These are phyloP conservation scores for Lachnellula subtilissima DNA, from an alignment of 2,329 filamentous ascomycete species.

Conservation along the genomic window DNA sequence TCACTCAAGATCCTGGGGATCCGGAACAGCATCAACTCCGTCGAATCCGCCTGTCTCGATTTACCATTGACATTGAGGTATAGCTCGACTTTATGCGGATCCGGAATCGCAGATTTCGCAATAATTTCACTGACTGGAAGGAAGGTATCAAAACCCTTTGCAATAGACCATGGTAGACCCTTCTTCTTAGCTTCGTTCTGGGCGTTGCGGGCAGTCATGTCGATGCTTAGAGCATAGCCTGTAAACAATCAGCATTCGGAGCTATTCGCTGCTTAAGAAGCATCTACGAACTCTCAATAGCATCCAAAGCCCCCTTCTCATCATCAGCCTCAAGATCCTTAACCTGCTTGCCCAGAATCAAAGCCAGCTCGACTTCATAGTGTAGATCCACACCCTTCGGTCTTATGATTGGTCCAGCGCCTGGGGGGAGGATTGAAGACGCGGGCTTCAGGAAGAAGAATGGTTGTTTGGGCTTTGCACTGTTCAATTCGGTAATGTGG, in stretches of 20 bases:
- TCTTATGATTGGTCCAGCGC: slow-evolving; percentile 26
- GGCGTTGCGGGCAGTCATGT: slow-evolving; percentile 94
- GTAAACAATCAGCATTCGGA: slow-evolving; percentile 10
- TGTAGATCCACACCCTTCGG: slow-evolving; percentile 13
- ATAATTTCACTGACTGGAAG: slow-evolving; percentile 81
- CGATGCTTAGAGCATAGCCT: slow-evolving; percentile 88
- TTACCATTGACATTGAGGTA: slow-evolving; percentile 80
- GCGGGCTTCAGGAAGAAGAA: slow-evolving; percentile 99
- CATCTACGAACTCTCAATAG: slow-evolving; percentile 63
- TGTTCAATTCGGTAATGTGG: slow-evolving; percentile 90
- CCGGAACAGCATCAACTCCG: slow-evolving; percentile 88
- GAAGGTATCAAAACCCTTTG: slow-evolving; percentile 98
- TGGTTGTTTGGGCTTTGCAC: slow-evolving; percentile 80
- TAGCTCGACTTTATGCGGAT: slow-evolving; percentile 85
- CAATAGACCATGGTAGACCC: slow-evolving; percentile 91
- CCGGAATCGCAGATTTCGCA: slow-evolving; percentile 69
- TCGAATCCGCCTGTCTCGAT: slow-evolving; percentile 77
- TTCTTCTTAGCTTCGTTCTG: slow-evolving; percentile 97
- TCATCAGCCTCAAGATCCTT: slow-evolving; percentile 73
- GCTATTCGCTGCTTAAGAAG: not conserved
- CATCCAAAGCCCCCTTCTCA: slow-evolving; percentile 68
- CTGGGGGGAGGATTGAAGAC: slow-evolving; percentile 76
- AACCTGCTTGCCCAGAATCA: slow-evolving; percentile 79
- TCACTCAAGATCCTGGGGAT: slow-evolving; percentile 85
- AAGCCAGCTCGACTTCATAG: slow-evolving; percentile 84